Percentiles rank a stretch among this genome's conserved stretches.
phyloP scores from a whole-genome alignment of 257 asterid genomes.

The Nicotiana tabacum region DNA sequence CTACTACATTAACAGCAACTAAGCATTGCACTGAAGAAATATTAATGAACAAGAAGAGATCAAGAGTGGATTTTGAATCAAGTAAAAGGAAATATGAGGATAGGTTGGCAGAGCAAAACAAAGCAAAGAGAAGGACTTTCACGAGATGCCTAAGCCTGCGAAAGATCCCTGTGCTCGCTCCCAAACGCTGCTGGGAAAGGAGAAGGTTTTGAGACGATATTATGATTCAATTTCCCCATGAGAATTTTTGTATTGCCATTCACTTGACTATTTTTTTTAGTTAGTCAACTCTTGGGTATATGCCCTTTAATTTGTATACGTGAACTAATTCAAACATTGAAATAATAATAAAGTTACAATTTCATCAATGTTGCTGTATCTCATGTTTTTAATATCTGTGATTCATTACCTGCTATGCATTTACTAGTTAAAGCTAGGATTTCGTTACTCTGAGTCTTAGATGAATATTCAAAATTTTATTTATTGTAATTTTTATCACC shows the following conservation, averaged over 20 bases:
- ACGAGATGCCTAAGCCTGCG: not conserved
- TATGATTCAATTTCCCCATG: too few species aligned
- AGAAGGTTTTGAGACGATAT: not conserved
- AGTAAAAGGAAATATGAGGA: not conserved
- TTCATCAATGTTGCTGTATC: not conserved
- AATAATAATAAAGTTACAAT: not conserved
- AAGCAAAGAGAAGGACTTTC: not conserved
- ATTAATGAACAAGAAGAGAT: not conserved
- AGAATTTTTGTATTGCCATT: not conserved
- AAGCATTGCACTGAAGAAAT: not conserved
- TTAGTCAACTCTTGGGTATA: not conserved
- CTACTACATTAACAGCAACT: too few species aligned
- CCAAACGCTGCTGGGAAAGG: not conserved
- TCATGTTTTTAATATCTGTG: not conserved
- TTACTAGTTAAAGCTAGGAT: not conserved
- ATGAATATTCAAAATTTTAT: not conserved
- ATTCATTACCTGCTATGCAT: not conserved
- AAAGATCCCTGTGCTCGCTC: not conserved
- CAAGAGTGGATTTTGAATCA: not conserved
- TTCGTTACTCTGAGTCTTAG: not conserved
- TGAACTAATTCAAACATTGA: not conserved
- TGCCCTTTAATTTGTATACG: not conserved
- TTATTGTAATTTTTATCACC: not conserved
- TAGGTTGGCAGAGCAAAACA: not conserved
- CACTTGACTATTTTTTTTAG: not conserved